Conservation (phyloP, 2,329 filamentous ascomycete genomes). For the Magnaporthiopsis incrustans region DNA sequence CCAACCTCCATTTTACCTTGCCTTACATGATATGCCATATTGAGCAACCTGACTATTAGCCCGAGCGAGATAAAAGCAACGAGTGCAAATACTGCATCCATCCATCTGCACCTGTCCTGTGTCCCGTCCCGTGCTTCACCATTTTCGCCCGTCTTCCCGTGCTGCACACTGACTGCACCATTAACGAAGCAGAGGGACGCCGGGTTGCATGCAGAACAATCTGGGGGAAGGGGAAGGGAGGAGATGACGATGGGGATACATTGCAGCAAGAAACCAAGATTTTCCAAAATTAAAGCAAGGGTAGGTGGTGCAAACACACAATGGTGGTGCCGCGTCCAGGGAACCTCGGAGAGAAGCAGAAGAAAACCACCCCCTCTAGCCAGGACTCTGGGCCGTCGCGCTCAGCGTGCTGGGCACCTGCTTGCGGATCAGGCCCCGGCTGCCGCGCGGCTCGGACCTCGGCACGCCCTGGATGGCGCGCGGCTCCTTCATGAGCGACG, state of each 20-base stretch:
- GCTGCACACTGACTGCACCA: too few species aligned
- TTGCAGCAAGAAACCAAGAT: too few species aligned
- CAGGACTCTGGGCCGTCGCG: constrained; percentile 15
- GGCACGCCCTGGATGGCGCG: constrained; percentile 85
- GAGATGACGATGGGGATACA: too few species aligned
- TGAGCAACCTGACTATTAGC: not conserved
- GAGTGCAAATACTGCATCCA: too few species aligned
- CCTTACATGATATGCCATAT: not conserved
- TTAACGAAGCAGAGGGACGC: too few species aligned
- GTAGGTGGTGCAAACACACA: too few species aligned
- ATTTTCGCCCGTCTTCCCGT: too few species aligned
- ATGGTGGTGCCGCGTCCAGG: too few species aligned
- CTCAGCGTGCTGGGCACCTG: constrained; percentile 38
- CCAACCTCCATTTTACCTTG: not conserved
- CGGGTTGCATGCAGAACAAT: too few species aligned
- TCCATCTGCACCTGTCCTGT: too few species aligned
- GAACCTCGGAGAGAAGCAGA: not conserved
- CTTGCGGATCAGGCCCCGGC: constrained; percentile 44
- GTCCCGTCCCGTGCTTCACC: too few species aligned
- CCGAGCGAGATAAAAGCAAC: not conserved
- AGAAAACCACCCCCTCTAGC: not conserved
- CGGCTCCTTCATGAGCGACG: constrained; percentile 83
- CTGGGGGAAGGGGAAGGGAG: too few species aligned
- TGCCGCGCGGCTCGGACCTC: constrained; percentile 43
- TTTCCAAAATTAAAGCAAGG: not conserved